A percentile compares a stretch with the other conserved stretches of the same genome.
Conservation (phyloP, 1,284 basidiomycete genomes). For the Leucoagaricus sp. region DNA sequence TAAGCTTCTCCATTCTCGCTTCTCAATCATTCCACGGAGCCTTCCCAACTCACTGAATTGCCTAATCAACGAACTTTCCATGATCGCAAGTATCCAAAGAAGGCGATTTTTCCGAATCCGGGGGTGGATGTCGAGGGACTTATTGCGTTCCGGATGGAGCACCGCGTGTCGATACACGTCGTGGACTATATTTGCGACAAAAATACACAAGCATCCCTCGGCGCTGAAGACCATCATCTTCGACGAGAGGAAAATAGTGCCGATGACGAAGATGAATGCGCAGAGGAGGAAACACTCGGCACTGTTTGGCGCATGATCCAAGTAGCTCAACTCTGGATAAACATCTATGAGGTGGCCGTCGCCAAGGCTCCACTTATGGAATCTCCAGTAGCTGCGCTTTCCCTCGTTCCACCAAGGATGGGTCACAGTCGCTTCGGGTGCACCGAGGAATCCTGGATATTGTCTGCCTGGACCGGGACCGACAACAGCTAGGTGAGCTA, state of each 20-base stretch:
- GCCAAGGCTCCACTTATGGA: conserved; percentile 61
- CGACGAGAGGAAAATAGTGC: not conserved
- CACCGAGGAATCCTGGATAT: conserved; percentile 46
- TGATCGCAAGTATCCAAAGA: conserved; percentile 42
- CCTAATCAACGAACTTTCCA: conserved; percentile 51
- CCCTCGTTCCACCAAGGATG: conserved; percentile 63
- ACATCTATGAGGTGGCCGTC: conserved; percentile 52
- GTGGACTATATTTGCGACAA: conserved; percentile 46
- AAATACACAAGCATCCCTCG: conserved; percentile 28
- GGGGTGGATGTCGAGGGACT: conserved; percentile 32
- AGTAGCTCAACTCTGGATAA: conserved; percentile 49
- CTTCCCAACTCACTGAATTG: conserved; percentile 54
- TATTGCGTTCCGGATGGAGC: conserved; percentile 36
- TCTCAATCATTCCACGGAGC: conserved; percentile 43
- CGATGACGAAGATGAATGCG: conserved; percentile 3
- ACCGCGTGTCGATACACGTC: conserved; percentile 50
- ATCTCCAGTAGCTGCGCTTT: conserved; percentile 49
- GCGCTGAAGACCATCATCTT: conserved; percentile 22
- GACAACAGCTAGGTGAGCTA: conserved; percentile 4
- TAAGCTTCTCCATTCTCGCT: conserved; percentile 41
- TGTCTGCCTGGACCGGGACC: conserved; percentile 19
- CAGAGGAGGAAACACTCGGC: conserved; percentile 45
- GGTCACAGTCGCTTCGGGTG: conserved; percentile 47
- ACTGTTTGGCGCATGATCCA: conserved; percentile 48
- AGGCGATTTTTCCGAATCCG: conserved; percentile 27